Conservation (phyloP, 371 early-diverging fungal genomes). For the Apophysomyces sp. region DNA sequence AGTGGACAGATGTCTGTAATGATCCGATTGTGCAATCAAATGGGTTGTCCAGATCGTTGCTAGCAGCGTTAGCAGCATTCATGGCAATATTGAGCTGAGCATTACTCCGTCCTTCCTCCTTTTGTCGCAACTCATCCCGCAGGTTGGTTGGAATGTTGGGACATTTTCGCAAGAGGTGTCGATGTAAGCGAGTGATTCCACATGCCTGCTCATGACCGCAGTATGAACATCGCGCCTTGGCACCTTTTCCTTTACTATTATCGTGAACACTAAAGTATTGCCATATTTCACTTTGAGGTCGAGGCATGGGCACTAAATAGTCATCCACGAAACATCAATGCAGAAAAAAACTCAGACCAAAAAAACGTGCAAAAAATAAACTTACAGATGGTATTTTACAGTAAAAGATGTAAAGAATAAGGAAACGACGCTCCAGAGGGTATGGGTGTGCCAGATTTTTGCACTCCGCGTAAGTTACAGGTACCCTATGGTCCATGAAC, state of each 20-base stretch:
- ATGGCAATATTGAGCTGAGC: not conserved
- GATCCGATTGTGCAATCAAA: not conserved
- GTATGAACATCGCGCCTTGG: conserved; percentile 29
- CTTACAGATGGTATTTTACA: too few relatives aligned
- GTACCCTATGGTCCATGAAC: too few relatives aligned
- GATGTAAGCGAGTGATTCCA: conserved; percentile 37
- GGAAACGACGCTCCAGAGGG: too few relatives aligned
- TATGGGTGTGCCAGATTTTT: too few relatives aligned
- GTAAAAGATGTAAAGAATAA: too few relatives aligned
- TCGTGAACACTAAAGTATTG: conserved; percentile 32
- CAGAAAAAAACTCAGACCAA: not conserved
- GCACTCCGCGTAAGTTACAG: too few relatives aligned
- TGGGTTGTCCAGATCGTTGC: not conserved
- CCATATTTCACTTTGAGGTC: conserved; percentile 42
- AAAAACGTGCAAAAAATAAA: not conserved
- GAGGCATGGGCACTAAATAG: conserved; percentile 25
- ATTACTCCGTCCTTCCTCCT: conserved; percentile 4
- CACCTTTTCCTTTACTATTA: conserved; percentile 17
- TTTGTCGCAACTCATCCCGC: conserved; percentile 26
- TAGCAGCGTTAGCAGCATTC: not conserved
- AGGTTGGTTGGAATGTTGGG: conserved; percentile 19
- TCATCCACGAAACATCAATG: not conserved
- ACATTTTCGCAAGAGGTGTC: conserved; percentile 33
- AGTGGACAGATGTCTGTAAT: not conserved
- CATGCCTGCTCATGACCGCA: conserved; percentile 37